Base-by-base conservation (phyloP, 345 rosid genomes). In the Corchorus olitorius region DNA sequence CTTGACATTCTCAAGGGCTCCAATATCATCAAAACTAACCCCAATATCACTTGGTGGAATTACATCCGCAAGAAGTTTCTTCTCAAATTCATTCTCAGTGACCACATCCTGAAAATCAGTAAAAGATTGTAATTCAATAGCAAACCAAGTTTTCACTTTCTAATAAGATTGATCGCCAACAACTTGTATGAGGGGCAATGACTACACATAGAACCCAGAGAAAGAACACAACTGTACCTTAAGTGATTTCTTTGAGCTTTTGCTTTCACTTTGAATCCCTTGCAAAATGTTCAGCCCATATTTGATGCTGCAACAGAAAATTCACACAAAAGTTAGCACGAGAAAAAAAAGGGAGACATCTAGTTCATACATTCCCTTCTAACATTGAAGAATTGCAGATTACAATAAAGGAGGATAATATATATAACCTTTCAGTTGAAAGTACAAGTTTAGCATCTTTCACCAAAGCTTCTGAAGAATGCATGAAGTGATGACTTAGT, bases 71-170 rank as follows among this genome's bases (percentile, higher is more conserved):
- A 97, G 86, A 81, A 97, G 98, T 77, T 97, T 97, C 88, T 97
- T 97, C 85, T 97, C 98, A 80, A 97, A 97, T 76, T 97, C 98
- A 82, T 97, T 97, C 79, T 97, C 98, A 43, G 99, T 97, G 66
- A 90, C 90, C 76, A 97, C 97, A 81, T 97, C 99, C 99, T 96
- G 87, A 56, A 78, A 81, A 77, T 48, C 37, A 64, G 52, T 1
- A 71, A 71, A 71, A 71, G 15, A n/a, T 15, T 48, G 13, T 7
- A 6, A 15, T 41, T 34, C 53, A 43, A 20, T 34, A 75, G 20
- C 20, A 65, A 20, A 45, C 16, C 33, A 20, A 8, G n/a, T 43
- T 16, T 27, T 27, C 27, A 27, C 27, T 27, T 27, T 16, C 3
- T 49, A 46, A 74, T 43, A 41, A 46, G 56, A 62, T 27, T 34